A percentile compares a stretch with the other conserved stretches of the same genome.
These are phyloP conservation scores for Petasospora rhodanensis DNA, from an alignment of 1,139 yeast genomes.

Conservation along the genomic window DNA sequence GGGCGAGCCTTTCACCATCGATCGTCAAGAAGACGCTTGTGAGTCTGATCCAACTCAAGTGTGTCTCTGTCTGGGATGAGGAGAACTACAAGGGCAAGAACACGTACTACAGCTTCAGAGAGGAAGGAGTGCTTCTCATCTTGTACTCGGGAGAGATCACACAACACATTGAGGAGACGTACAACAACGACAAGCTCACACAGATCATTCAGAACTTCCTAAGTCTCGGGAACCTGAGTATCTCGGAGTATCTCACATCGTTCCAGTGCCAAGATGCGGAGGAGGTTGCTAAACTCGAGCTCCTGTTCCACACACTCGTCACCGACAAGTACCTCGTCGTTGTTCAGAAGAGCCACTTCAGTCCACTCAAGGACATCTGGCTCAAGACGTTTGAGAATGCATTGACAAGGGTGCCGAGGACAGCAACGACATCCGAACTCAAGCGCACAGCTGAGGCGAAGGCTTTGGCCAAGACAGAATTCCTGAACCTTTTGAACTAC, in stretches of 20 bases:
- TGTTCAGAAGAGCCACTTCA: constrained; percentile 33
- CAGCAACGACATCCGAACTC: constrained; percentile 52
- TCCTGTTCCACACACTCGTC: constrained; percentile 42
- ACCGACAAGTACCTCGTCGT: constrained; percentile 60
- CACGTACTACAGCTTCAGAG: constrained; percentile 57
- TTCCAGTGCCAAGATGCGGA: constrained; percentile 31
- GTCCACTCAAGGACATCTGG: constrained; percentile 56
- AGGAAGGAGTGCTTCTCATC: constrained; percentile 58
- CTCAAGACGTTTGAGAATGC: constrained; percentile 47
- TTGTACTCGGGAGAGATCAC: constrained; percentile 78
- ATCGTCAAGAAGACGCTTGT: constrained; percentile 55
- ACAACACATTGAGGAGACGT: constrained; percentile 44
- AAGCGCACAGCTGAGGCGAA: constrained; percentile 65
- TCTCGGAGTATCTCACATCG: constrained; percentile 51
- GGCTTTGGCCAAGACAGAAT: constrained; percentile 48
- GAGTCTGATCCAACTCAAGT: constrained; percentile 60
- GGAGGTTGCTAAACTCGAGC: constrained; percentile 24
- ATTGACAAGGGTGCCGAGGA: constrained; percentile 45
- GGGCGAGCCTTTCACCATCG: constrained; percentile 39
- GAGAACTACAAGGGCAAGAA: constrained; percentile 30
- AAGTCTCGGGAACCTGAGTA: constrained; percentile 58
- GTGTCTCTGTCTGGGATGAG: constrained; percentile 53
- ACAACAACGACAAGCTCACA: constrained; percentile 40
- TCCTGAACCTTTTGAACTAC: constrained; percentile 34
- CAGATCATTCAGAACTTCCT: constrained; percentile 70